phyloP scores from a whole-genome alignment of 148 eudicot species.

The Rhododendron kiyosumense region DNA sequence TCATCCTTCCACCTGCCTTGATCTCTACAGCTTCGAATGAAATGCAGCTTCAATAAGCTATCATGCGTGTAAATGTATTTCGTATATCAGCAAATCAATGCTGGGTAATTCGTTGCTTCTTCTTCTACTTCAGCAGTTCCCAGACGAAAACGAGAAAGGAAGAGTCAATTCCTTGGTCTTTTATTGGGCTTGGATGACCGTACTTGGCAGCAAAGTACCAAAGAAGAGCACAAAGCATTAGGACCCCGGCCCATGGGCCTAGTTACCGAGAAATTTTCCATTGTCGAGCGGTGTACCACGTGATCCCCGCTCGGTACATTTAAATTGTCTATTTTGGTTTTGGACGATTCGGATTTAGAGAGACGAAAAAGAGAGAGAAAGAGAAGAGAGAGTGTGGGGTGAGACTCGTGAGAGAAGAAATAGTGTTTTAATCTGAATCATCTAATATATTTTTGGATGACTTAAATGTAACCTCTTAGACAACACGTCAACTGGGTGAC shows the following conservation, averaged over 20 bases:
- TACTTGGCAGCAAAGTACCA: background rate
- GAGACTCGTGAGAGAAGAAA: no score
- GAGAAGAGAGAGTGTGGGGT: no score
- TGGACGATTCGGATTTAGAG: rapidly evolving
- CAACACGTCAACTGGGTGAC: no score
- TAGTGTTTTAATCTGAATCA: no score
- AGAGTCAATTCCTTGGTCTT: background rate
- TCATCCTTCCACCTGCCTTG: slow-evolving; percentile 23
- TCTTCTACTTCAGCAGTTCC: slow-evolving; percentile 1
- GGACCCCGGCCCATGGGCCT: background rate
- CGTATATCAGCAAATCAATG: background rate
- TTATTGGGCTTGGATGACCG: background rate
- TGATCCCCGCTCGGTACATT: no score
- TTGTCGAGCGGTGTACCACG: no score
- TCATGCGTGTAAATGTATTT: background rate
- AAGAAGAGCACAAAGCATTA: background rate
- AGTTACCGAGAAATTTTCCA: background rate
- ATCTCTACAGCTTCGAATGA: background rate
- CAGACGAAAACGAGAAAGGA: background rate
- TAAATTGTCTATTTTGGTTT: rapidly evolving
- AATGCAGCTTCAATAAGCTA: background rate
- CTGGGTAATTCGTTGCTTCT: background rate
- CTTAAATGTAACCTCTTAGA: no score
- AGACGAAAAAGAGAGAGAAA: no score
- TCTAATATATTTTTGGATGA: no score